Conservation (phyloP, 148 eudicot genomes). For the Heliosperma pusillum region DNA sequence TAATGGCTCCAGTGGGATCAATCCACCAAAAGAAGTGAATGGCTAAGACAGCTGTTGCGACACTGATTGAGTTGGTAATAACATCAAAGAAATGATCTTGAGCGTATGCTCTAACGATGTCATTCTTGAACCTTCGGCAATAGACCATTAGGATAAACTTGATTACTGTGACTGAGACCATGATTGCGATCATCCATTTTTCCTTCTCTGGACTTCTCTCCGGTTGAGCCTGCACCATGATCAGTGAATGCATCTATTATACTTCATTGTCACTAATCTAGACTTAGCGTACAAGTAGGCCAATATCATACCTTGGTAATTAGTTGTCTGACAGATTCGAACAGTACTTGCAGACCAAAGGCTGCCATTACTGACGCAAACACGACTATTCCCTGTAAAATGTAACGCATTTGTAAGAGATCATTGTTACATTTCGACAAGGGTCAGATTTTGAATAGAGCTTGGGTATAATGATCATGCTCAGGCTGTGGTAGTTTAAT, state of each 20-base stretch:
- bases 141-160: constrained; percentile 74
- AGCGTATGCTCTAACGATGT: constrained; percentile 86
- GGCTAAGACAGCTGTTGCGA: constrained; percentile 75
- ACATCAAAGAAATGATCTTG: constrained; percentile 94
- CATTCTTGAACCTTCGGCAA: constrained; percentile 74
- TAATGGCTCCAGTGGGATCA: constrained; percentile 84
- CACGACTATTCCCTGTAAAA: constrained; percentile 65
- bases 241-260: neutral
- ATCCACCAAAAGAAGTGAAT: constrained; percentile 82
- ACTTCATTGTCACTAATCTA: neutral
- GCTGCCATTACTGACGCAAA: constrained; percentile 93
- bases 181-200: constrained; percentile 85
- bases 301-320: constrained; percentile 32
- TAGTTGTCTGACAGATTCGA: constrained; percentile 45
- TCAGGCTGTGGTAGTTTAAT: neutral
- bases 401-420: neutral
- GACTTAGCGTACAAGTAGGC: neutral
- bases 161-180: constrained; percentile 67
- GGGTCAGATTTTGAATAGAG: neutral
- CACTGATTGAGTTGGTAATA: constrained; percentile 72
- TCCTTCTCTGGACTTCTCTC: constrained; percentile 39
- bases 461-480: neutral
- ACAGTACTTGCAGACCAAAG: constrained; percentile 51
- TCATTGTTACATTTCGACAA: neutral
- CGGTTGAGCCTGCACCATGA: constrained; percentile 44